These are phyloP conservation scores for Taphrina sp. DNA, from an alignment of 1,139 yeast species.

Conservation along the genomic window DNA sequence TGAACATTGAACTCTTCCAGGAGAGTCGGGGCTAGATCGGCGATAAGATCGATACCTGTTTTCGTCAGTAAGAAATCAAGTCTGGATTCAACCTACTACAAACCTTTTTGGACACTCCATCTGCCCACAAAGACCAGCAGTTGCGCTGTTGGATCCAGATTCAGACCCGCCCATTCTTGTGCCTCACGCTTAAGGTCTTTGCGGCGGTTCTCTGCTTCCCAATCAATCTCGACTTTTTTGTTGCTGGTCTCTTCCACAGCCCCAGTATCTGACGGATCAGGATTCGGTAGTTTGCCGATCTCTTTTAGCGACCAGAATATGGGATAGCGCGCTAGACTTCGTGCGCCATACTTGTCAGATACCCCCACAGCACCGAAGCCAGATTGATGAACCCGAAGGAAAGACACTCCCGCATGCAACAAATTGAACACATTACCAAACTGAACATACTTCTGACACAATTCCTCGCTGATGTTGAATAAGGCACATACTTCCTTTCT, in stretches of 20 bases:
- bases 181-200: conserved; percentile 26
- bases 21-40: conserved; percentile 32
- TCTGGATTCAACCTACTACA: no score
- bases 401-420: conserved; percentile 34
- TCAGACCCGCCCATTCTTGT: conserved; percentile 32
- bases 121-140: conserved; percentile 33
- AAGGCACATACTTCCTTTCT: conserved; percentile 31
- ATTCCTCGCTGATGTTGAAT: conserved; percentile 18
- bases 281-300: conserved; percentile 34
- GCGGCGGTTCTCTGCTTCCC: conserved; percentile 19
- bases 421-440: conserved; percentile 34
- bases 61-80: no score
- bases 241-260: conserved; percentile 1
- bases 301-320: conserved; percentile 34
- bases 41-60: conserved; percentile 32
- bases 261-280: conserved; percentile 33
- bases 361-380: conserved; percentile 35
- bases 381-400: conserved; percentile 32
- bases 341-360: conserved; percentile 33
- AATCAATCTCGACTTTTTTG: conserved; percentile 18
- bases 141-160: conserved; percentile 30
- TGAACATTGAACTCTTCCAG: conserved; percentile 32
- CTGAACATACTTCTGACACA: conserved; percentile 31
- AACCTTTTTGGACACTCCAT: conserved; percentile 34
- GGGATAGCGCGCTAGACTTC: conserved; percentile 30